These are phyloP conservation scores for Pelagomonas calceolata DNA, from an alignment of 108 stramenopile genomes.

Conservation along the genomic window DNA sequence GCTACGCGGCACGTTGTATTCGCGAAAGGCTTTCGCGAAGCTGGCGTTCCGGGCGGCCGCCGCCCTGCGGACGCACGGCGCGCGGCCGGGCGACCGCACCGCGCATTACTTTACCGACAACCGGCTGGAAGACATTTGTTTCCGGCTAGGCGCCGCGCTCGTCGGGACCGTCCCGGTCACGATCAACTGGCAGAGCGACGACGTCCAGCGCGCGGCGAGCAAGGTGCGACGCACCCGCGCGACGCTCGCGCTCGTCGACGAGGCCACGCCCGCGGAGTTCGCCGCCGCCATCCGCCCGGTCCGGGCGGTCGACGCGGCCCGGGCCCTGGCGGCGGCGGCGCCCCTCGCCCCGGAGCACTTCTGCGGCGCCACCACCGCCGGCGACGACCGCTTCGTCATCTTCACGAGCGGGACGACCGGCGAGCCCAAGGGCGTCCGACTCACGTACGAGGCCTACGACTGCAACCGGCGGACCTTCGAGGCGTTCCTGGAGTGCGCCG, in stretches of 20 bases:
- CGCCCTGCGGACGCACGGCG: neutral
- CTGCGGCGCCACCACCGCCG: neutral
- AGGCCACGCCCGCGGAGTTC: neutral
- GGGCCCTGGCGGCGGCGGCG: too few relatives aligned
- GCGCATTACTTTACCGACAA: constrained; percentile 15
- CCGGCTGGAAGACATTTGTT: constrained; percentile 9
- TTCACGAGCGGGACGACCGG: constrained; percentile 24
- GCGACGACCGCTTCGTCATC: constrained; percentile 15
- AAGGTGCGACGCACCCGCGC: neutral
- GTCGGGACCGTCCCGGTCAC: constrained; percentile 19
- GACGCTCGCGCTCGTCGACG: neutral
- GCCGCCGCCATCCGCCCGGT: too few relatives aligned
- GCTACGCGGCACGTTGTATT: neutral
- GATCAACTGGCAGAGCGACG: constrained; percentile 21
- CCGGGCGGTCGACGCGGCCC: too few relatives aligned
- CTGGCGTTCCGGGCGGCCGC: neutral
- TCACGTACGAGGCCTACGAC: constrained; percentile 13
- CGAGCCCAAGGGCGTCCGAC: constrained; percentile 18
- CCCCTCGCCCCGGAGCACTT: too few relatives aligned
- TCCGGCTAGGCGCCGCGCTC: constrained; percentile 10
- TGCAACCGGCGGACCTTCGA: constrained; percentile 16
- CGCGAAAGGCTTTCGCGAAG: neutral
- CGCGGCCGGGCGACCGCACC: neutral
- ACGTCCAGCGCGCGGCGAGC: constrained; percentile 3
- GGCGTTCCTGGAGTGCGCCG: constrained; percentile 5